phyloP scores from a whole-genome alignment of 164 flowering plant species.

The Brasenia schreberi region DNA sequence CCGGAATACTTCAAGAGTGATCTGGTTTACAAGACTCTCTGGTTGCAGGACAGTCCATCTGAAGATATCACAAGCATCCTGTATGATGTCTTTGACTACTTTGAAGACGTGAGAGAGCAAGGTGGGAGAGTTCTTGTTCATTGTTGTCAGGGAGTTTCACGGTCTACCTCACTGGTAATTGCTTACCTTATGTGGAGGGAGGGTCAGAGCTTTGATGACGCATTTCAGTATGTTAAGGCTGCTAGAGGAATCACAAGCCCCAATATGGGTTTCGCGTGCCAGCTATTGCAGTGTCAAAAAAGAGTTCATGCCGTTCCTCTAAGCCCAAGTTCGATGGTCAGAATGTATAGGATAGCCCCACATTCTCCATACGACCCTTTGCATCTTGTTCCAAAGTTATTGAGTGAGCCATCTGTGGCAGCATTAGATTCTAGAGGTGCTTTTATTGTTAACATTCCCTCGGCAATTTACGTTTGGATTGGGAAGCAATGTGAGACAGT shows the following conservation, averaged over 20 bases:
- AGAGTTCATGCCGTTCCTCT: constrained; percentile 61
- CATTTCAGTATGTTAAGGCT: constrained; percentile 68
- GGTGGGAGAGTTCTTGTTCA: constrained; percentile 76
- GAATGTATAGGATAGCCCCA: constrained; percentile 80
- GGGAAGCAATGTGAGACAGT: constrained; percentile 39
- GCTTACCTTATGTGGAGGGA: constrained; percentile 90
- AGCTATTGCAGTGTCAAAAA: constrained; percentile 71
- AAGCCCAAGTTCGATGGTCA: constrained; percentile 54
- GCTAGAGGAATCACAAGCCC: constrained; percentile 81
- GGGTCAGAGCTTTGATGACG: constrained; percentile 71
- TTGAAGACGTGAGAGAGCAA: constrained; percentile 74
- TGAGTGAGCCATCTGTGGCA: constrained; percentile 24
- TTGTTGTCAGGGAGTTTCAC: constrained; percentile 78
- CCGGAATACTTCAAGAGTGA: constrained; percentile 80
- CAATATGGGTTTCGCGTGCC: constrained; percentile 86
- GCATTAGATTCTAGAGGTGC: constrained; percentile 84
- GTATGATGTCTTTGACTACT: constrained; percentile 85
- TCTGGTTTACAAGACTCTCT: constrained; percentile 78
- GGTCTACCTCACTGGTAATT: constrained; percentile 74
- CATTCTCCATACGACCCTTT: constrained; percentile 80
- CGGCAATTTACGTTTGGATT: constrained; percentile 60
- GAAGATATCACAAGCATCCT: constrained; percentile 85
- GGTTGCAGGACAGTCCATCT: constrained; percentile 72
- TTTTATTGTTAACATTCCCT: constrained; percentile 60
- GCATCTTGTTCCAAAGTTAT: constrained; percentile 72